Base-by-base conservation (phyloP, 192 early-diverging fungal species). In the Lobosporangium transversale region DNA sequence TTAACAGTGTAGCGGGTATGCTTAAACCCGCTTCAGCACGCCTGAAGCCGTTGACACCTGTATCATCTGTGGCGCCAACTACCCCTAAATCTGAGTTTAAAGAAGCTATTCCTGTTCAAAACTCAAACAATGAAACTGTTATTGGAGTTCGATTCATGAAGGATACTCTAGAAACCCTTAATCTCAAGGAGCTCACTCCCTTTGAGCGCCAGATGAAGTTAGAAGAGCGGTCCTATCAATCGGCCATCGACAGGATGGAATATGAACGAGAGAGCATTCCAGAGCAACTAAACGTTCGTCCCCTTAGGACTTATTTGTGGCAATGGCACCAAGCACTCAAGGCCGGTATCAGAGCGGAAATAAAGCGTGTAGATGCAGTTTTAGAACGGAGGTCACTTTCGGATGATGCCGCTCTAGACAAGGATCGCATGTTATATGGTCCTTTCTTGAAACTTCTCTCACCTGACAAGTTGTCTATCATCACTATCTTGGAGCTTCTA, bases 401-500 rank as follows among this genome's bases (percentile, higher is more conserved):
- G 0, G 49, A 64, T 32, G 78, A 54, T 52, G 79, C 35, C n/a
- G 50, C 58, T 1, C 61, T 63, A 47, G 81, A 84, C 40, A 74
- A 64, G 32, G 91, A 91, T 37, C 83, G 90, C 29, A 52, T 81
- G 31, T 30, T 57, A 4, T 86, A 89, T 63, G 86, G 86, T 1
- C 89, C 89, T 12, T 91, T 92, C 79, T 73, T 93, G 32, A 81
- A 82, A 55, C 68, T 90, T 18, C 52, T 94, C 0, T 81, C 85
- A 12, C 80, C 93, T 9, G 90, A 91, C 44, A 92, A 93, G 67
- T 79, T 96, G 27, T 88, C 93, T 2, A 84, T 92, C 3, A 93
- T 97, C 49, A 91, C 92, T 18, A 95, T 98, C 51, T 70, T 94
- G 10, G 94, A 94, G 68, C 70, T 95, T 2, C 47, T 96, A 51